Evolutionary conservation across 1,139 yeast species (phyloP).

Genomic region (Blastobotrys serpentis): DNA sequence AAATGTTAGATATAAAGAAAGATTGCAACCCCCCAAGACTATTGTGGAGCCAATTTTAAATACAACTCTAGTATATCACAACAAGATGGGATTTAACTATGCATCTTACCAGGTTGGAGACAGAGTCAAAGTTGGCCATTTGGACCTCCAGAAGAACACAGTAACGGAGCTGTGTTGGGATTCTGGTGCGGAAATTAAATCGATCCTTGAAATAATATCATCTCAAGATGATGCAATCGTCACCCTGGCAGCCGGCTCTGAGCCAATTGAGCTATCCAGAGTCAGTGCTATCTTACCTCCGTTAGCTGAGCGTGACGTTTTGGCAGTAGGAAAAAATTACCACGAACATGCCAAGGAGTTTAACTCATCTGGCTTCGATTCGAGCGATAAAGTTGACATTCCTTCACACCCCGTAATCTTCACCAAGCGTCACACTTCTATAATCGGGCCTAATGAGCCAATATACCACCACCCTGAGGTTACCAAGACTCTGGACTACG

Average conservation of each 20-base stretch:
- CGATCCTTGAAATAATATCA: neutral
- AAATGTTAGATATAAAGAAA: neutral
- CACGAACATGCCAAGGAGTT: slow-evolving; percentile 11
- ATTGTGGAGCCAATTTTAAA: no score
- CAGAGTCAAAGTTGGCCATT: neutral
- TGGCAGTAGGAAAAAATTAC: slow-evolving; percentile 7
- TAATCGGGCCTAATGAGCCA: slow-evolving; percentile 4
- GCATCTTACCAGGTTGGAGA: neutral
- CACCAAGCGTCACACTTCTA: slow-evolving; percentile 1
- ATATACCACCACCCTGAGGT: slow-evolving; percentile 13
- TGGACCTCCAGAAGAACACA: neutral
- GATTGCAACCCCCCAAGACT: no score
- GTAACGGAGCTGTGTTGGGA: neutral
- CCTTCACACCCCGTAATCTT: slow-evolving; percentile 6
- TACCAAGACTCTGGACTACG: slow-evolving; percentile 25
- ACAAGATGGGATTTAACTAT: neutral
- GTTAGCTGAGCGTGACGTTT: slow-evolving; percentile 1
- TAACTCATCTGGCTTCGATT: slow-evolving; percentile 2
- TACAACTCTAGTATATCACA: neutral
- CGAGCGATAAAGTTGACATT: neutral
- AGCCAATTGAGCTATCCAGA: neutral
- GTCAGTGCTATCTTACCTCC: neutral
- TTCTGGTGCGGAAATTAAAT: neutral
- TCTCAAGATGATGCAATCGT: neutral
- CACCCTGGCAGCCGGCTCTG: neutral